Base-by-base conservation (phyloP, 1,284 basidiomycete genomes). In the Singerocomus rubriflavus region DNA sequence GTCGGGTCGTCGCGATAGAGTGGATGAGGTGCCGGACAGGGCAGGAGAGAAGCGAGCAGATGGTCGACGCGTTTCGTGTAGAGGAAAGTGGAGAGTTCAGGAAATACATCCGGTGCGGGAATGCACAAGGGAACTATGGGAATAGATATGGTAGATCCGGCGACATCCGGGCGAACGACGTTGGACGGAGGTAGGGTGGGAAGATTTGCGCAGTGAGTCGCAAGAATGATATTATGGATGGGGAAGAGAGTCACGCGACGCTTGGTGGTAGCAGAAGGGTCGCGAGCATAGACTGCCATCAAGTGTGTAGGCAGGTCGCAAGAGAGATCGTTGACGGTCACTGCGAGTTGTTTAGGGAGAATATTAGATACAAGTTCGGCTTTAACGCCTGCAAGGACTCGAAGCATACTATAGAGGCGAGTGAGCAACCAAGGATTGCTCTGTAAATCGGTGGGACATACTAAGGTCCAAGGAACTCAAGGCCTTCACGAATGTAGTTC, bases 211-310 rank as follows among this genome's bases (percentile, higher is more conserved):
- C 82, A 85, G 59, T 82, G 72, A 0, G 75, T 60, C 0, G 77
- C 77, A 31, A 83, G 73, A 26, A 85, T 72, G 52, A 84, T 70
- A 32, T 76, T 74, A 60, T 86, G 81, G 8, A 74, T 66, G 4
- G 84, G 81, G 58, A 74, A 79, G 44, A 86, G 69, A 0, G 72
- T 73, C 14, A 80, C 72, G 16, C 59, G 71, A 53, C 65, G 65
- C 51, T 53, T 69, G 35, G 55, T 51, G 34, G 36, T 59, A 11
- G 58, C 59, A 39, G 54, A 66, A 26, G 58, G 58, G 35, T 62
- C 63, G 2, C 56, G 61, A 16, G 62, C 65, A 54, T 75, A 74
- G 25, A 84, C 71, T 10, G 78, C 80, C 12, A 81, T 67, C 65
- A 82, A 71, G 55, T 83, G 82, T 0, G 80, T 79, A 12, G 81